These are phyloP conservation scores for Puccinia triticina DNA, from an alignment of 1,284 basidiomycete genomes.

Conservation along the genomic window DNA sequence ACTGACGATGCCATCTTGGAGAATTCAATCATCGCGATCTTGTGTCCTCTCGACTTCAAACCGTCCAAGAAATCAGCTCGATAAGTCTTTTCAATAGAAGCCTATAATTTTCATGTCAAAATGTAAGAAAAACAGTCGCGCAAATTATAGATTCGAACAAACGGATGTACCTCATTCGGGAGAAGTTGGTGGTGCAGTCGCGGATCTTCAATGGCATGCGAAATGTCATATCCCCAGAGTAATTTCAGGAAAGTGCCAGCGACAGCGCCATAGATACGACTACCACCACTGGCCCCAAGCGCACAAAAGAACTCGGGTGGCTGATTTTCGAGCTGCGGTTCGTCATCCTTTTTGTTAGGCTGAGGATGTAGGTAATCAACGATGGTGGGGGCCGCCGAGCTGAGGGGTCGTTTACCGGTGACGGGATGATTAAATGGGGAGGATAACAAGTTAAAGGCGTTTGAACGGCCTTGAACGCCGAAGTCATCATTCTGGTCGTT, in stretches of 20 bases:
- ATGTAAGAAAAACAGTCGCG: background rate
- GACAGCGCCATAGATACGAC: conserved; percentile 78
- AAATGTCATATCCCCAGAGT: conserved; percentile 77
- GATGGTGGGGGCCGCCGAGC: conserved; percentile 78
- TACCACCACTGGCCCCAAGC: conserved; percentile 83
- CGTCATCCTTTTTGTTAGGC: background rate
- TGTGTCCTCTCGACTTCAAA: conserved; percentile 26
- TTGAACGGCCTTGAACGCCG: conserved; percentile 75
- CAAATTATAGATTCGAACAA: background rate
- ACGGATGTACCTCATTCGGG: conserved; percentile 63
- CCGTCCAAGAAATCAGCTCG: conserved; percentile 24
- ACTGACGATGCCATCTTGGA: conserved; percentile 14
- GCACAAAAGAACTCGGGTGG: conserved; percentile 58
- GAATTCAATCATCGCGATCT: conserved; percentile 25
- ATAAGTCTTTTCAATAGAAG: conserved; percentile 15
- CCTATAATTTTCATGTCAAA: too few relatives aligned
- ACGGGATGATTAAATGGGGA: conserved; percentile 75
- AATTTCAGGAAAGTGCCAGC: conserved; percentile 81
- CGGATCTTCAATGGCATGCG: conserved; percentile 77
- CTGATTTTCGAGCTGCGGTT: conserved; percentile 64
- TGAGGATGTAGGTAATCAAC: conserved; percentile 65
- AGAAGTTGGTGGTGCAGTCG: conserved; percentile 90
- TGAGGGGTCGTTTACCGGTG: conserved; percentile 81
- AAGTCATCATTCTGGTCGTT: conserved; percentile 89
- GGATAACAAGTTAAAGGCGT: conserved; percentile 74